A percentile compares a stretch with the other conserved stretches of the same genome.
Conservation (phyloP, 2,329 filamentous ascomycete species). For the Fusarium acutatum region DNA sequence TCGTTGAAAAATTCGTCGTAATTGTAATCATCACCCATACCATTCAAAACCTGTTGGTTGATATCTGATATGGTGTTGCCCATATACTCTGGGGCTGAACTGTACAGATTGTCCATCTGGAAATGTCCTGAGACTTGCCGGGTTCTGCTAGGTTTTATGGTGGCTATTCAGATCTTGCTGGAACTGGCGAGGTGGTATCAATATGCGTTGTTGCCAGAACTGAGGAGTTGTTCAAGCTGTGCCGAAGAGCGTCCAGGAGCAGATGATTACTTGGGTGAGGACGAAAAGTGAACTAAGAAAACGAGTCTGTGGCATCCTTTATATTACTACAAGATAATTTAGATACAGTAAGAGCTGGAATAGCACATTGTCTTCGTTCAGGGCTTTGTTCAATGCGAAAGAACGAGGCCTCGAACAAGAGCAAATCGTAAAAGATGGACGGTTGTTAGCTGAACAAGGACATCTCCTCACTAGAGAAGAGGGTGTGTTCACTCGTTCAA, state of each 20-base stretch:
- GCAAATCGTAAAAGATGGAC: not conserved
- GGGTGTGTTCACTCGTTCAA: slow-evolving; percentile 8
- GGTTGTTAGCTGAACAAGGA: slow-evolving; percentile 15
- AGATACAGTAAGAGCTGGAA: not conserved
- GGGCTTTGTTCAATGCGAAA: slow-evolving; percentile 21
- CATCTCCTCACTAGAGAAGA: not conserved
- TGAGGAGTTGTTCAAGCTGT: not conserved
- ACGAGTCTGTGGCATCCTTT: not conserved
- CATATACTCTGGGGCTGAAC: not conserved
- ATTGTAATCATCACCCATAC: not conserved
- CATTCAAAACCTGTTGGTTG: not conserved
- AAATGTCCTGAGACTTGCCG: not conserved
- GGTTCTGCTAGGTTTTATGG: not conserved
- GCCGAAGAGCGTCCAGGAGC: not conserved
- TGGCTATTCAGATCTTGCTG: not conserved
- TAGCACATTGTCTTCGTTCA: slow-evolving; percentile 6
- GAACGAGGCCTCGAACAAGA: not conserved
- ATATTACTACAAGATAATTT: slow-evolving; percentile 17
- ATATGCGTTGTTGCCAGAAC: not conserved
- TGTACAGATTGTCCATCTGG: not conserved
- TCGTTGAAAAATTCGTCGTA: not conserved
- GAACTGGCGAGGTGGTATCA: not conserved
- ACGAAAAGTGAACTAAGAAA: not conserved
- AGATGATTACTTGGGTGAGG: not conserved
- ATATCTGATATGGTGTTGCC: not conserved